Evolutionary conservation across 306 rosid genomes (phyloP), one percentile per base, ranked within the genome.

Genomic region (Medicago lupulina): DNA sequence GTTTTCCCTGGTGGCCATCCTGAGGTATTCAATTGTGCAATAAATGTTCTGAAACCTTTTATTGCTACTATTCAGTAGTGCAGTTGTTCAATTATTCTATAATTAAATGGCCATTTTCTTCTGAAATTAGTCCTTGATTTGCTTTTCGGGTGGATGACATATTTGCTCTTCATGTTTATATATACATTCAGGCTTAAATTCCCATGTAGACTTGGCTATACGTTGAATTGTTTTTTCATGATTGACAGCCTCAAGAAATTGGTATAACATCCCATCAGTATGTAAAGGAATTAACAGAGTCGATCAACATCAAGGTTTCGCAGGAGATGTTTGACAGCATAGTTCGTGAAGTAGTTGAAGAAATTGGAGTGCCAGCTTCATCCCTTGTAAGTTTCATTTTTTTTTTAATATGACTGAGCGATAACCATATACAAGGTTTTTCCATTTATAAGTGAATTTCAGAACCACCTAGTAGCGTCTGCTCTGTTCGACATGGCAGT

Each of bases 1-100:
- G 97, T 92, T 47, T 95, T 95, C 81, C 98, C 98, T 0, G 97
- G 98, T 67, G 98, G 98, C 74, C 98, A 95, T 83, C 97, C 97
- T 6, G 97, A 95, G 98, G 97, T 95, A 92, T 76, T 64, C 55
- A 54, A 64, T 59, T 36, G 23, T 47, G 75, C 66, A 77, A 75
- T 8, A 2, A 40, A 69, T 57, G 70, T 36, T 7, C 19, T n/a
- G 13, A 43, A 18, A 62, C 28, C 46, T 43, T 67, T 81, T 60
- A 21, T 64, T 60, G 51, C 34, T 69, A 50, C 65, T 71, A 36
- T 73, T 54, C 43, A 8, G 70, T 76, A 36, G 18, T 67, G 55
- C 21, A 34, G 38, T 49, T n/a, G 70, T 77, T 43, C n/a, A 54
- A 76, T 67, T 61, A 40, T 49, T 67, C 70, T 17, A 65, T 17